Base-by-base conservation (phyloP, 176 grass and related monocot species). In the Cenchrus americanus region DNA sequence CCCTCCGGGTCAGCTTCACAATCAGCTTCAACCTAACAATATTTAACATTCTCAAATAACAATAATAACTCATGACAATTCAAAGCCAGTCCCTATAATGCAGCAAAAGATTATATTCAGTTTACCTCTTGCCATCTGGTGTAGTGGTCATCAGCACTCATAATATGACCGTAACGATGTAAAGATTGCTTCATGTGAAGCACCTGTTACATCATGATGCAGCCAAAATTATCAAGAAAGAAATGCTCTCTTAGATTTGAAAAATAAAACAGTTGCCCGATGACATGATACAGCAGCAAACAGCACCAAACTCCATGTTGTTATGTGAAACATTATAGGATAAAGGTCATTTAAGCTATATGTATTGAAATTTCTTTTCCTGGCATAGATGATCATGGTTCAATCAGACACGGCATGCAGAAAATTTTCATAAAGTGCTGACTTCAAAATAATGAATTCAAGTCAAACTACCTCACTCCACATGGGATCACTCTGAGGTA, bases 121-220 rank as follows among this genome's bases (percentile, higher is more conserved):
- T 70, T 82, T 82, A 98, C 95, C 95, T 98, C 88, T 88, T 98
- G 96, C 96, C 96, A 98, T 90, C 86, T 95, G 63, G 77, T 87
- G 80, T 95, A 95, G 86, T 69, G 71, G 3, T 95, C 92, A 92
- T 95, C 89, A 55, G 92, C 89, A 80, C 58, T 90, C 84, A 95
- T 90, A 85, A 98, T 98, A 83, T 95, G 81, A 46, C 80, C 82
- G 77, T 95, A 98, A 61, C 91, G 83, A 24, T 93, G 86, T 71
- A 98, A 88, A 75, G 91, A 92, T 85, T 93, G 91, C 54, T 92
- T 95, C 91, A 85, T 92, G 64, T 87, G 82, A 72, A 95, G 64
- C 68, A 94, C 84, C 95, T 97, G 47, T 77, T 70, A 84, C 71
- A 57, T 32, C 82, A 75, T 81, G 65, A 74, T 52, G 46, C 53